Evolutionary conservation across 352 stramenopile species (phyloP), one percentile per base, ranked within the genome.

Genomic region (Pythium angustatum): DNA sequence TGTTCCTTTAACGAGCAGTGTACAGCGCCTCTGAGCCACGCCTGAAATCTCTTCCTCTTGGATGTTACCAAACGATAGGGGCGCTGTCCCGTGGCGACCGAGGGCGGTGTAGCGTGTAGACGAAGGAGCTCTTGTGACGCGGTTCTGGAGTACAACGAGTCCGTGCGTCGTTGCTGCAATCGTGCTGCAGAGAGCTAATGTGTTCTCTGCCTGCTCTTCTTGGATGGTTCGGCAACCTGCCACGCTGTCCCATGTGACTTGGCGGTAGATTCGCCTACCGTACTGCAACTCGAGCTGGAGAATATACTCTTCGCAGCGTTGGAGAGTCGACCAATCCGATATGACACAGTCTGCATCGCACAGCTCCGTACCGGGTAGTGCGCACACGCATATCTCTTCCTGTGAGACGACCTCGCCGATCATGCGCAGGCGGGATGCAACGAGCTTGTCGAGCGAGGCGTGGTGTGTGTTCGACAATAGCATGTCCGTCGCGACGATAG

Each of bases 181-280:
- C 14, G 17, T 15, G 9, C n/a, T 58, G 22, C 58, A 64, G 5
- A 64, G 24, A 0, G 31, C 47, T 5, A 64, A 24, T 14, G 58
- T 57, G 8, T 64, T 64, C 27, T 50, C 58, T 11, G 58, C 47
- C 1, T 28, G 7, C 30, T 64, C 58, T 34, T 51, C 45, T 7
- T 30, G 45, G n/a, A 64, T 34, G 26, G 58, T 28, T 19, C 34
- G 22, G 21, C 58, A 64, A 2, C 31, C 58, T 22, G 47, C 19
- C 0, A 34, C 45, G 33, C 58, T 58, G 19, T 64, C 58, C 58
- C 58, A 64, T 15, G 22, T 24, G 10, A 64, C 58, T 26, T 64
- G 45, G 17, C 58, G 47, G 34, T 44, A 57, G 24, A 64, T 64
- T 11, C 3, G 30, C 3, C 8, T 40, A 9, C 24, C 36, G 27